Base-by-base conservation (phyloP, 2,329 filamentous ascomycete species). In the Pseudocercospora macadamiae region DNA sequence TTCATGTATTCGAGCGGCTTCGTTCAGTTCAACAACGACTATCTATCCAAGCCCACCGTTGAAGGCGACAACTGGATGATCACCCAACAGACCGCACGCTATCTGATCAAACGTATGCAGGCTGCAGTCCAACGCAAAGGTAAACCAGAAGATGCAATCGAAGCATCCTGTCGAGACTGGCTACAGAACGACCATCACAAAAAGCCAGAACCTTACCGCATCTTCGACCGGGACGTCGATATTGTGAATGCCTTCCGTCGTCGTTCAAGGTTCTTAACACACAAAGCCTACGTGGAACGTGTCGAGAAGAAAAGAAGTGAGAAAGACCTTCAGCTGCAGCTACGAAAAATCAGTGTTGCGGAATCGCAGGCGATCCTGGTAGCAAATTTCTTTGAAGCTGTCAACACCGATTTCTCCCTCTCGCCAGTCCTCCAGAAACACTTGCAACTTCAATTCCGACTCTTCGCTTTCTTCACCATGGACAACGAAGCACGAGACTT, bases 21-120 rank as follows among this genome's bases (percentile, higher is more conserved):
- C 28, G 78, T 83, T 9, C 79, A 81, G 26, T 70, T 82, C 34
- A 82, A 83, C 63, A 74, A 76, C 12, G 79, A 81, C 57, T 82
- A 82, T 53, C 71, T 82, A 4, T 78, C 80, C 2, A 83, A 83
- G 66, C 80, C 80, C 0, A 83, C 81, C 0, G 82, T 84, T 2
- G 81, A 84, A 62, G 81, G 82, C 1, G 81, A 83, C 65, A 83
- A 83, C 56, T 83, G 80, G 79, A 83, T 83, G 80, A 83, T 83
- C 37, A 82, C 79, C 0, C 80, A 83, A 59, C 81, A 83, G 67
- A 79, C 79, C 3, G 78, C 79, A 0, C 74, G 75, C 21, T 80
- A 79, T 58, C 66, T 83, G 21, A 80, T 83, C 68, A 83, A 83
- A 66, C 79, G 80, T 42, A 82, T 82, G 77, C 68, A 74, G 25